Conservation (phyloP, 495 filamentous ascomycete genomes). For the Filosporella fistucella region DNA sequence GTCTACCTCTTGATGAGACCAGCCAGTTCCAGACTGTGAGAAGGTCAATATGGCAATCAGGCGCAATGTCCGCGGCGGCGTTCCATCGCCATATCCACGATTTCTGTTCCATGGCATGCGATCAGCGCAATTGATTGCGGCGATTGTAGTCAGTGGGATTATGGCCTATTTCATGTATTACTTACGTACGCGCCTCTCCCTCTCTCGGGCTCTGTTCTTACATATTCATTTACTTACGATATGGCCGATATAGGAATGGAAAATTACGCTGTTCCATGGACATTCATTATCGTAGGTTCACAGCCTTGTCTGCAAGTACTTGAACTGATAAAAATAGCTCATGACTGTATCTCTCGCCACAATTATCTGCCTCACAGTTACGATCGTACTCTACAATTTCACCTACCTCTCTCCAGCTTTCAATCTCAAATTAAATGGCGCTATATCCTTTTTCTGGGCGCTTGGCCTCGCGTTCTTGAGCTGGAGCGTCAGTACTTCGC, state of each 20-base stretch:
- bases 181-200: constrained; percentile 30
- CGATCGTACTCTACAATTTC: constrained; percentile 51
- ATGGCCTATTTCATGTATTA: constrained; percentile 60
- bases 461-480: constrained; percentile 50
- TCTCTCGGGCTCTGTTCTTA: not conserved
- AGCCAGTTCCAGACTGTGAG: too few relatives aligned
- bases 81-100: constrained; percentile 52
- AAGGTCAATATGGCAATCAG: constrained; percentile 14
- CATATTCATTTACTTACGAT: constrained; percentile 1
- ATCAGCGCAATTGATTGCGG: constrained; percentile 42
- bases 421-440: constrained; percentile 47
- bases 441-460: constrained; percentile 51
- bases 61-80: constrained; percentile 22
- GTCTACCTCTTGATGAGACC: too few relatives aligned
- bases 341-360: constrained; percentile 51
- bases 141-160: constrained; percentile 52
- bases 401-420: constrained; percentile 51
- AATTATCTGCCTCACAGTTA: constrained; percentile 45
- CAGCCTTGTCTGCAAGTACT: not conserved
- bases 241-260: constrained; percentile 25
- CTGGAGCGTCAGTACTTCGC: constrained; percentile 52
- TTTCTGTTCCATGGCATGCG: constrained; percentile 56
- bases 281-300: constrained; percentile 55
- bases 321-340: constrained; percentile 35
- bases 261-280: constrained; percentile 54